Conservation (phyloP, 1,139 yeast genomes). For the Pichia sp. region DNA sequence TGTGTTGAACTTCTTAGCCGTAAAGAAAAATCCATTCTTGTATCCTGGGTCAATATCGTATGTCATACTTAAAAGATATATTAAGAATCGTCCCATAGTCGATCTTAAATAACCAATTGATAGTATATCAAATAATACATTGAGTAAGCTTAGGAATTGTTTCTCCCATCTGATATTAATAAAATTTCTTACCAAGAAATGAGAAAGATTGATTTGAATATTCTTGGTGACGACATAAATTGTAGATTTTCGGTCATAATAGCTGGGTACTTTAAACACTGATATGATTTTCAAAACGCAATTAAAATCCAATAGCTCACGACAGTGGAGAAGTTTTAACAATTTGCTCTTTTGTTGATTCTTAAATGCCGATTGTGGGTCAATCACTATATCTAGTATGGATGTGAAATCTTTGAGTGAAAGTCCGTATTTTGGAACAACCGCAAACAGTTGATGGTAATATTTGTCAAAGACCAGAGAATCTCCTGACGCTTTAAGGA, state of each 20-base stretch:
- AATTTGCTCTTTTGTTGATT: conserved; percentile 20
- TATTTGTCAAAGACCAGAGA: conserved; percentile 3
- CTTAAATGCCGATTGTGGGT: conserved; percentile 16
- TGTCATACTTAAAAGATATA: conserved; percentile 21
- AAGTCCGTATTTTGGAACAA: conserved; percentile 28
- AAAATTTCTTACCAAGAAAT: conserved; percentile 22
- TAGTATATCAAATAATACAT: conserved; percentile 26
- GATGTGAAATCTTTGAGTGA: conserved; percentile 18
- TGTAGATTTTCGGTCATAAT: conserved; percentile 17
- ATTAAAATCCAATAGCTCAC: conserved; percentile 25
- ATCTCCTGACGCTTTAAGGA: background rate
- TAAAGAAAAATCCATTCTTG: conserved; percentile 22
- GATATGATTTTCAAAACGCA: conserved; percentile 23
- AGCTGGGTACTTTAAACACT: conserved; percentile 22
- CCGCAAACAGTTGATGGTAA: conserved; percentile 15
- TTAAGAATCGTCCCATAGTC: conserved; percentile 20
- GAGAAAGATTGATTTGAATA: conserved; percentile 20
- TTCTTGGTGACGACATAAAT: conserved; percentile 12
- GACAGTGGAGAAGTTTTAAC: conserved; percentile 19
- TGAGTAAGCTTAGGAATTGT: conserved; percentile 21
- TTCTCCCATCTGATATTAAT: conserved; percentile 23
- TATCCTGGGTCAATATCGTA: conserved; percentile 22
- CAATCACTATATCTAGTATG: conserved; percentile 23
- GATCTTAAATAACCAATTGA: conserved; percentile 29
- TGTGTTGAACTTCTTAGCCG: conserved; percentile 23